A percentile compares a stretch with the other conserved stretches of the same genome.
Conservation (phyloP, 2,329 filamentous ascomycete species). For the Parastagonospora nodorum region DNA sequence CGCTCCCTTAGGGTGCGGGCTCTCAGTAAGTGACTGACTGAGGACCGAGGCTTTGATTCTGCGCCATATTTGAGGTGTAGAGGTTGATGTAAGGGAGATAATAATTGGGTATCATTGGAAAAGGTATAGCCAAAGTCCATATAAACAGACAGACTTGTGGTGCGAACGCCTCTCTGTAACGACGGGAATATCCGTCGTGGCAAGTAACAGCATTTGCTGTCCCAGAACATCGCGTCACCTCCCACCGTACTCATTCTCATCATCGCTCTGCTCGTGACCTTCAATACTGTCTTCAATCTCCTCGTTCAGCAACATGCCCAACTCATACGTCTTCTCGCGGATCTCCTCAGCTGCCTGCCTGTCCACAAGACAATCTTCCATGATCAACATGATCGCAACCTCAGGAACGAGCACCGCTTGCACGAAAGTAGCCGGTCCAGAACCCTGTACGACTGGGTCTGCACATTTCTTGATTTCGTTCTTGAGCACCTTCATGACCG, state of each 20-base stretch:
- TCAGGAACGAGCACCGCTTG: slow-evolving; percentile 72
- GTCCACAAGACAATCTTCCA: slow-evolving; percentile 59
- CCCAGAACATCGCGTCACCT: background rate
- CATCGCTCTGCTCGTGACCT: slow-evolving; percentile 18
- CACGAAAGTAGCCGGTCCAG: slow-evolving; percentile 42
- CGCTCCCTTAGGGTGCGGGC: too few relatives aligned
- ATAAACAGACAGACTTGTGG: too few relatives aligned
- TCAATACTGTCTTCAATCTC: slow-evolving; percentile 61
- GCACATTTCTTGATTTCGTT: slow-evolving; percentile 29
- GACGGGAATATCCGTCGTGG: background rate
- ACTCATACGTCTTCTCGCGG: slow-evolving; percentile 67
- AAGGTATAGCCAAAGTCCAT: too few relatives aligned
- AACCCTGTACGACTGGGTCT: slow-evolving; percentile 38
- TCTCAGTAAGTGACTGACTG: too few relatives aligned
- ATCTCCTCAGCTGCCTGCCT: slow-evolving; percentile 57
- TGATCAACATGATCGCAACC: slow-evolving; percentile 59
- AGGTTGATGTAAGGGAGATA: too few relatives aligned
- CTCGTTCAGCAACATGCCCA: slow-evolving; percentile 72
- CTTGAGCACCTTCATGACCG: slow-evolving; percentile 31
- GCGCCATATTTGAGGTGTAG: too few relatives aligned
- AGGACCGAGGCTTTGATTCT: too few relatives aligned
- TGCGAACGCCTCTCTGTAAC: background rate
- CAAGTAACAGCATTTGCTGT: background rate
- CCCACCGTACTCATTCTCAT: slow-evolving; percentile 5
- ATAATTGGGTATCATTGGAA: too few relatives aligned